Percentiles rank a stretch among this genome's conserved stretches.
These are phyloP conservation scores for Colletotrichum orchidophilum DNA, from an alignment of 2,329 filamentous ascomycete genomes.

Conservation along the genomic window DNA sequence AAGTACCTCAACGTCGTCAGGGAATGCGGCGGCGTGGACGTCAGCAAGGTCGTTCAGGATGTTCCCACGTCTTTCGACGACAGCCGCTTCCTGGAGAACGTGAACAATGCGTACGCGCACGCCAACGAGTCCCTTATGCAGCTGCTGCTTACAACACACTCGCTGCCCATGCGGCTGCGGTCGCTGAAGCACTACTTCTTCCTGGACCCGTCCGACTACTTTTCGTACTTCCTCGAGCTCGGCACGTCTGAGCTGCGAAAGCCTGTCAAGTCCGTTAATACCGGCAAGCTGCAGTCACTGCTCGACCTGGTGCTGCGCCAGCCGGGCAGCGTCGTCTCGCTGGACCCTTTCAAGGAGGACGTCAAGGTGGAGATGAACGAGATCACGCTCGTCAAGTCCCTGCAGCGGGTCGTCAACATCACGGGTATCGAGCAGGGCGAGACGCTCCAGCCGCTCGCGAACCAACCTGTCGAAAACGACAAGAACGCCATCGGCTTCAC, in stretches of 20 bases:
- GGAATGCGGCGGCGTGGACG: slow-evolving; percentile 95
- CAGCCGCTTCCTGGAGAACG: slow-evolving; percentile 90
- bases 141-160: slow-evolving; percentile 90
- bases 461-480: slow-evolving; percentile 77
- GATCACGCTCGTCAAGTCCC: slow-evolving; percentile 87
- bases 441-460: slow-evolving; percentile 76
- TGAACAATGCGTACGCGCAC: slow-evolving; percentile 93
- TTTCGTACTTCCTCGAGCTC: slow-evolving; percentile 96
- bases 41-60: slow-evolving; percentile 87
- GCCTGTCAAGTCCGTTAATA: slow-evolving; percentile 87
- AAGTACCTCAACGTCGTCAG: slow-evolving; percentile 98
- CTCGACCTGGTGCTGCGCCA: slow-evolving; percentile 97
- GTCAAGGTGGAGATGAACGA: slow-evolving; percentile 98
- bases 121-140: slow-evolving; percentile 94
- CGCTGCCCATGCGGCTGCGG: slow-evolving; percentile 83
- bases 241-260: slow-evolving; percentile 90
- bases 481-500: slow-evolving; percentile 92
- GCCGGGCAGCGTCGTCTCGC: slow-evolving; percentile 89
- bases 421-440: slow-evolving; percentile 94
- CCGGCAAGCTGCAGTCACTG: slow-evolving; percentile 90
- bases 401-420: slow-evolving; percentile 97
- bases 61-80: slow-evolving; percentile 95
- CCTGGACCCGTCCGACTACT: slow-evolving; percentile 96
- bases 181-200: slow-evolving; percentile 99
- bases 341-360: slow-evolving; percentile 98